Conservation (phyloP, 2,329 filamentous ascomycete species). For the Hortaea sp. region DNA sequence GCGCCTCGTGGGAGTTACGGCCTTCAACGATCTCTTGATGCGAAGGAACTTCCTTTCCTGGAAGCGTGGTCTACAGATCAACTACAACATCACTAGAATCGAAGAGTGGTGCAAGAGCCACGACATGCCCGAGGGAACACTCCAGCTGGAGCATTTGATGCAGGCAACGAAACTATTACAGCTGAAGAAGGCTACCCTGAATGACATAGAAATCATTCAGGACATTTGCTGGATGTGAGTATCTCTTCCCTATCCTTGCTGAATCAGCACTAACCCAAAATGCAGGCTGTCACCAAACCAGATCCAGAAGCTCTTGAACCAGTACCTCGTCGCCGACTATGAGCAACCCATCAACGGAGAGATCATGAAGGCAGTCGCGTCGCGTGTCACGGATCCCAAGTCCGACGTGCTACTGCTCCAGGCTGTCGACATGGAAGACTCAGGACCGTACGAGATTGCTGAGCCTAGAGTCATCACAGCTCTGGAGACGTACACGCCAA, state of each 20-base stretch:
- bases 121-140: constrained; percentile 95
- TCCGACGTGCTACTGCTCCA: constrained; percentile 88
- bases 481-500: constrained; percentile 94
- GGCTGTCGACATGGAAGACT: constrained; percentile 98
- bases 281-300: constrained; percentile 92
- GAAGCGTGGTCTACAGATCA: constrained; percentile 98
- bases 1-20: constrained; percentile 86
- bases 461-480: constrained; percentile 93
- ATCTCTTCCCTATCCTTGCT: background rate
- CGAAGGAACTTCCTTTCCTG: constrained; percentile 96
- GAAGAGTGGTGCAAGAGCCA: constrained; percentile 99
- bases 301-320: constrained; percentile 96
- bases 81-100: constrained; percentile 99
- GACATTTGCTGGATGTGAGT: constrained; percentile 99
- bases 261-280: constrained; percentile 3
- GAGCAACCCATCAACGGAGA: constrained; percentile 99
- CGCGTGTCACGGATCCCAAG: constrained; percentile 85
- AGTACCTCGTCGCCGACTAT: constrained; percentile 97
- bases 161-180: constrained; percentile 98
- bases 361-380: constrained; percentile 99
- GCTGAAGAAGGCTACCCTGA: constrained; percentile 96
- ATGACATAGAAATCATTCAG: constrained; percentile 99
- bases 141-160: constrained; percentile 97
- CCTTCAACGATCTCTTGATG: constrained; percentile 97
- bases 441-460: constrained; percentile 94